Evolutionary conservation across 495 filamentous ascomycete genomes (phyloP).

Genomic region (Podospora australis): DNA sequence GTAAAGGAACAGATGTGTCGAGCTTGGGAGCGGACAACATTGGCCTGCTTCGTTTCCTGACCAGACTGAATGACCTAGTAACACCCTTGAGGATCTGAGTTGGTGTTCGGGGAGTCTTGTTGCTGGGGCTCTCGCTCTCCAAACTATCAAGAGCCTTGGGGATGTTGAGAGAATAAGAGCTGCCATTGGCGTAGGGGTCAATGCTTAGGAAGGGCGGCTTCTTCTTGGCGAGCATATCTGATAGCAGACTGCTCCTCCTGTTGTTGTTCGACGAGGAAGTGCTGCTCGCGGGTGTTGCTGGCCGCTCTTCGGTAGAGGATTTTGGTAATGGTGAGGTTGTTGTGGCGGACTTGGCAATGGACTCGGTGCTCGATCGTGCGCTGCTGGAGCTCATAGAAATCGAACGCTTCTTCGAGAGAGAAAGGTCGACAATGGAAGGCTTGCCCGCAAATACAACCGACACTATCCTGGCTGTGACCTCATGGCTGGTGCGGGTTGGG

Average conservation of each 20-base stretch:
- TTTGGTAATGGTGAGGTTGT: slow-evolving; percentile 3
- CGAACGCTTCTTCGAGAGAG: slow-evolving; percentile 29
- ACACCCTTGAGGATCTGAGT: slow-evolving; percentile 38
- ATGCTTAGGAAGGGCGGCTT: slow-evolving; percentile 39
- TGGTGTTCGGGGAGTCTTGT: slow-evolving; percentile 32
- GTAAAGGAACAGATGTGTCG: slow-evolving; percentile 4
- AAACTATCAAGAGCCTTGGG: slow-evolving; percentile 20
- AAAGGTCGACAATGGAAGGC: slow-evolving; percentile 41
- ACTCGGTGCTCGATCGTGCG: slow-evolving; percentile 23
- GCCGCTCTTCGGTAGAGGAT: slow-evolving; percentile 14
- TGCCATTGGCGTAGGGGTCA: slow-evolving; percentile 39
- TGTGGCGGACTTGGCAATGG: slow-evolving; percentile 6
- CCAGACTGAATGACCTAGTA: slow-evolving; percentile 39
- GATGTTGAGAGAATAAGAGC: slow-evolving; percentile 29
- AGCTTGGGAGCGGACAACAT: slow-evolving; percentile 23
- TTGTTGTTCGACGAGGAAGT: slow-evolving; percentile 16
- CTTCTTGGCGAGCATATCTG: slow-evolving; percentile 31
- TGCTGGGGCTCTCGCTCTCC: slow-evolving; percentile 11
- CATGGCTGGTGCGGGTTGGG: slow-evolving; percentile 33
- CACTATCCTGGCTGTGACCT: slow-evolving; percentile 43
- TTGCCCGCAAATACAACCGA: slow-evolving; percentile 44
- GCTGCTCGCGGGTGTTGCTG: slow-evolving; percentile 29
- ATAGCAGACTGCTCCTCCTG: slow-evolving; percentile 29
- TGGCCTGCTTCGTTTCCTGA: slow-evolving; percentile 41
- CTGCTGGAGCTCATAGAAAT: slow-evolving; percentile 25